These are phyloP conservation scores for Zygosaccharomyces siamensis DNA, from an alignment of 805 yeast species.

Conservation along the genomic window DNA sequence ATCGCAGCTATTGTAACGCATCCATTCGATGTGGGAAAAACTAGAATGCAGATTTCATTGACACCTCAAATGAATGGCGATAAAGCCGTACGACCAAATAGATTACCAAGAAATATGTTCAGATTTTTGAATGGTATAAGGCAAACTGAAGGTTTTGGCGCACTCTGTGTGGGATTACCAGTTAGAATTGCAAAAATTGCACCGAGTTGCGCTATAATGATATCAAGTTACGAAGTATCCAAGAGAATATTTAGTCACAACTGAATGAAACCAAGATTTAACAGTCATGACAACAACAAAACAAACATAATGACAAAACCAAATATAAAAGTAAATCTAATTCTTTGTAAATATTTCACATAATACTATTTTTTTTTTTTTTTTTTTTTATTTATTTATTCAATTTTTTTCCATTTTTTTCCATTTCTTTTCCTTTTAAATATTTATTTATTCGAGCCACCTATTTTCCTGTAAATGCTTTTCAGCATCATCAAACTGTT, in stretches of 20 bases:
- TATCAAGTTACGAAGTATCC: constrained; percentile 86
- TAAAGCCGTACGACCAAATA: not conserved
- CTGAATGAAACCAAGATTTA: not conserved
- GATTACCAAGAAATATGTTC: constrained; percentile 50
- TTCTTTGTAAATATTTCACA: not conserved
- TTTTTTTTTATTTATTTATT: too few species aligned
- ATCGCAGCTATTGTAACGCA: constrained; percentile 84
- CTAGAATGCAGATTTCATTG: constrained; percentile 71
- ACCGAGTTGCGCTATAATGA: constrained; percentile 98
- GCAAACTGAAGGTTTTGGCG: constrained; percentile 68
- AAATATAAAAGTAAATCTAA: not conserved
- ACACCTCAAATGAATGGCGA: constrained; percentile 11
- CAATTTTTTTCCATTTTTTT: too few species aligned
- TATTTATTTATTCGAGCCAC: constrained; percentile 16
- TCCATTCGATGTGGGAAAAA: constrained; percentile 97
- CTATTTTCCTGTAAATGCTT: constrained; percentile 18
- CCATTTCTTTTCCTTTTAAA: too few species aligned
- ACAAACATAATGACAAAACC: not conserved
- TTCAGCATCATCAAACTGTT: constrained; percentile 19
- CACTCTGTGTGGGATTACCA: constrained; percentile 79
- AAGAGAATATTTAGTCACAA: constrained; percentile 48
- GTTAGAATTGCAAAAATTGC: constrained; percentile 91
- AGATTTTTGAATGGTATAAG: constrained; percentile 58
- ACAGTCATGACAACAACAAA: not conserved
- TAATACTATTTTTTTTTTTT: too few species aligned